These are phyloP conservation scores for Plenodomus lindquistii DNA, from an alignment of 2,329 filamentous ascomycete genomes.

Conservation along the genomic window DNA sequence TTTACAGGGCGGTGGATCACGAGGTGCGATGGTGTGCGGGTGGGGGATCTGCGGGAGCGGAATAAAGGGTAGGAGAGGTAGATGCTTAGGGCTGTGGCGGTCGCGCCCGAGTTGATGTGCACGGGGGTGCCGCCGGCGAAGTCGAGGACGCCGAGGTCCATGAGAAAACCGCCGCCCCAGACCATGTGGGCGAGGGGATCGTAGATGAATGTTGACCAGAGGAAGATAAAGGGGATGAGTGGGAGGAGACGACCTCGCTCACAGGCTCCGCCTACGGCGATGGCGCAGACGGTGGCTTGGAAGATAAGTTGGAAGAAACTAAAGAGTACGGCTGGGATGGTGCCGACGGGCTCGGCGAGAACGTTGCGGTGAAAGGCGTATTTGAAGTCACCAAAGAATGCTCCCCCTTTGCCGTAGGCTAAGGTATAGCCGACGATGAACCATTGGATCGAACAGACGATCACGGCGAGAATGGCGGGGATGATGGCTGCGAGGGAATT, in stretches of 20 bases:
- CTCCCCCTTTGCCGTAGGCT: slow-evolving; percentile 53
- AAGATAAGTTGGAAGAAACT: slow-evolving; percentile 58
- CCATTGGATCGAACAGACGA: slow-evolving; percentile 57
- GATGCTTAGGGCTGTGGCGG: slow-evolving; percentile 50
- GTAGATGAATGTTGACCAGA: slow-evolving; percentile 56
- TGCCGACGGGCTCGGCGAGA: slow-evolving; percentile 53
- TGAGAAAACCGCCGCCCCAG: slow-evolving; percentile 52
- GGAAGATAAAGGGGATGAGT: slow-evolving; percentile 54
- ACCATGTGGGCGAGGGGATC: slow-evolving; percentile 55
- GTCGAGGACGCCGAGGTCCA: slow-evolving; percentile 51
- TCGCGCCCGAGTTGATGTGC: slow-evolving; percentile 46
- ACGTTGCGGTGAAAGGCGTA: slow-evolving; percentile 53
- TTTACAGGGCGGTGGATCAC: slow-evolving; percentile 55
- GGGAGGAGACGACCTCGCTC: slow-evolving; percentile 54
- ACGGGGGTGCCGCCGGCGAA: slow-evolving; percentile 52
- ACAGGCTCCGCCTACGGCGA: slow-evolving; percentile 55
- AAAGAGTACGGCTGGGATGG: slow-evolving; percentile 56
- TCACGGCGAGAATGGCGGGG: slow-evolving; percentile 53
- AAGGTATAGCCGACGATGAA: slow-evolving; percentile 55
- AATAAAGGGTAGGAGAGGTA: slow-evolving; percentile 57
- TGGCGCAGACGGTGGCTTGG: slow-evolving; percentile 56
- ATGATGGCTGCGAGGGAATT: slow-evolving; percentile 55
- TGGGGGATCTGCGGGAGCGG: slow-evolving; percentile 50
- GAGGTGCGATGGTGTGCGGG: slow-evolving; percentile 53
- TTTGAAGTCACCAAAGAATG: slow-evolving; percentile 51